Percentiles rank a stretch among this genome's conserved stretches.
phyloP scores from a whole-genome alignment of 1,284 basidiomycete species.

The Rhodotorula mucilaginosa region DNA sequence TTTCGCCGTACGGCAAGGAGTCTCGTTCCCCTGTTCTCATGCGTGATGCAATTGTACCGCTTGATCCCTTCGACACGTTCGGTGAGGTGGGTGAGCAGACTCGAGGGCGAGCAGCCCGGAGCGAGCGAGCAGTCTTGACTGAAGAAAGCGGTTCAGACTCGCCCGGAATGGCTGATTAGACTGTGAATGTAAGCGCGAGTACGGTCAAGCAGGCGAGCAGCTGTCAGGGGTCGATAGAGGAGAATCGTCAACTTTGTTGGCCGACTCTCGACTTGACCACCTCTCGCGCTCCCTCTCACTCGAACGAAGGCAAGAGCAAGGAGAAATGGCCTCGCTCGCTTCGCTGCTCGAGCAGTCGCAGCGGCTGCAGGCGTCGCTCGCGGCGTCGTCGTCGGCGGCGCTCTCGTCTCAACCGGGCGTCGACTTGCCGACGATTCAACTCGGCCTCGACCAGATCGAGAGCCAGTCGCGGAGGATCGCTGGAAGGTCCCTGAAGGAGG shows the following conservation, averaged over 20 bases:
- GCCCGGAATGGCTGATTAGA: too few species aligned
- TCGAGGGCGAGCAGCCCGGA: too few species aligned
- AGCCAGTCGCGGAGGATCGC: conserved; percentile 77
- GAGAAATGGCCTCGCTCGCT: conserved; percentile 26
- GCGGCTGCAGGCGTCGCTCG: conserved; percentile 35
- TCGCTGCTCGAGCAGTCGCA: conserved; percentile 45
- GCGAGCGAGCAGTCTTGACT: too few species aligned
- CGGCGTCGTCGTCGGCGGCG: conserved; percentile 5
- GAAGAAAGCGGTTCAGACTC: too few species aligned
- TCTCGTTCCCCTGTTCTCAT: neutral
- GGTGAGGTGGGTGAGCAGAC: neutral
- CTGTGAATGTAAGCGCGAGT: too few species aligned
- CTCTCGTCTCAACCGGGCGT: conserved; percentile 1
- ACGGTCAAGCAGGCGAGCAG: too few species aligned
- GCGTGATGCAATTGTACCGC: neutral
- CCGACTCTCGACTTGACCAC: neutral
- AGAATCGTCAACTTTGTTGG: neutral
- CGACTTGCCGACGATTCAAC: conserved; percentile 70
- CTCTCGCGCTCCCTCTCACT: neutral
- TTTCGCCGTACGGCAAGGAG: too few species aligned
- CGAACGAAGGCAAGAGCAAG: too few species aligned
- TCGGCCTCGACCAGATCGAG: conserved; percentile 88
- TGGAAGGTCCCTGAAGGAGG: conserved; percentile 28
- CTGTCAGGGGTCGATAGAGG: neutral
- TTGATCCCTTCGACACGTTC: neutral